Evolutionary conservation across 305 asterid species (phyloP).

Genomic region (Solanum hybrid): DNA sequence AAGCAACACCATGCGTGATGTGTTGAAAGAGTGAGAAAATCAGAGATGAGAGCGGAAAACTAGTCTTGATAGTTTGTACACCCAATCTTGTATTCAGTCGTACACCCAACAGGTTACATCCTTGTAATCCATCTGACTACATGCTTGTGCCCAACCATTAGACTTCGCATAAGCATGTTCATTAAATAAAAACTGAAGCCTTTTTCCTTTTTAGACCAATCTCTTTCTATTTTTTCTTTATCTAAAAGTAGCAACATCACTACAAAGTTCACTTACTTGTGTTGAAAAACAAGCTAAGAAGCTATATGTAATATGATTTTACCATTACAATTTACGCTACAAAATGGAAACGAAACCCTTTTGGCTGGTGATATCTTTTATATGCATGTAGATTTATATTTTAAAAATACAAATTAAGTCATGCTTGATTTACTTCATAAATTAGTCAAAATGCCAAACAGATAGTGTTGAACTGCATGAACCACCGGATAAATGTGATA

Average conservation of each 20-base stretch:
- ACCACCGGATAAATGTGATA: background rate
- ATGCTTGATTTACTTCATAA: background rate
- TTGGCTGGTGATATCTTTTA: background rate
- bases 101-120: background rate
- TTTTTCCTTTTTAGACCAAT: background rate
- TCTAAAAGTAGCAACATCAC: background rate
- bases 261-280: background rate
- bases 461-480: background rate
- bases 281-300: background rate
- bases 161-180: background rate
- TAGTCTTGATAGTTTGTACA: background rate
- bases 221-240: background rate
- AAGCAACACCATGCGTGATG: background rate
- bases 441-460: background rate
- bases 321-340: background rate
- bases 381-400: background rate
- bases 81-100: background rate
- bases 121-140: background rate
- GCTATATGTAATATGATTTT: background rate
- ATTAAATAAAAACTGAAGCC: background rate
- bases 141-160: background rate
- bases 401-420: background rate
- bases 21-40: background rate
- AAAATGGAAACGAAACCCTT: background rate
- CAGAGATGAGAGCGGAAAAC: background rate